Evolutionary conservation across 352 stramenopile genomes (phyloP).

Genomic region (Phytophthora vignae): DNA sequence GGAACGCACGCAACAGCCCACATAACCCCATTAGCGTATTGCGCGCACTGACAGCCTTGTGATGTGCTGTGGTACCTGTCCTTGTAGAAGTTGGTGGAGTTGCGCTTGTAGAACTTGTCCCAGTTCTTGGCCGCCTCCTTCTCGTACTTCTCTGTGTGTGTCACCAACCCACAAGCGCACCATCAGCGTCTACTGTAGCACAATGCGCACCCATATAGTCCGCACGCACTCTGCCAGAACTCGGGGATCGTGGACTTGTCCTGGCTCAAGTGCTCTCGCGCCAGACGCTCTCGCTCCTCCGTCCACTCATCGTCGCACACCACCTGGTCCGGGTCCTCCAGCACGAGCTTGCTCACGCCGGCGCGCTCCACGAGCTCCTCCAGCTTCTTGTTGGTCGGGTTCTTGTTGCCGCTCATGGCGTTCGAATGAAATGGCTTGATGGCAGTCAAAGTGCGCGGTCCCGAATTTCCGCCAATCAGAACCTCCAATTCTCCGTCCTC

Average conservation of each 20-base stretch:
- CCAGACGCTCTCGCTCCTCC: constrained; percentile 76
- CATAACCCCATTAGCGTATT: neutral
- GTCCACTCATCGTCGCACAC: constrained; percentile 89
- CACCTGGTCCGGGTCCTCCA: constrained; percentile 67
- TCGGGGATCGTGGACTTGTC: constrained; percentile 81
- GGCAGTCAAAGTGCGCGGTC: no score
- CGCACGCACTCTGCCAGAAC: constrained; percentile 77
- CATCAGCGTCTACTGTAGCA: neutral
- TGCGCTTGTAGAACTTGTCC: constrained; percentile 95
- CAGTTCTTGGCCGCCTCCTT: constrained; percentile 88
- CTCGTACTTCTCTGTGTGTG: constrained; percentile 78
- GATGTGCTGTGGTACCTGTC: constrained; percentile 60
- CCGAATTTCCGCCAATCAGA: neutral
- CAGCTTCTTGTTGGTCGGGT: constrained; percentile 74
- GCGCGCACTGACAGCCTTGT: no score
- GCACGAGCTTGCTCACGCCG: constrained; percentile 69
- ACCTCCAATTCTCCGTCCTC: constrained; percentile 15
- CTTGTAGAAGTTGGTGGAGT: constrained; percentile 96
- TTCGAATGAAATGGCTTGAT: no score
- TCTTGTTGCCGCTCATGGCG: constrained; percentile 54
- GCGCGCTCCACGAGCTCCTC: constrained; percentile 83
- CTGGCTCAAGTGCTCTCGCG: constrained; percentile 67
- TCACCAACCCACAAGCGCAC: neutral
- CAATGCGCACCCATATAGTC: neutral
- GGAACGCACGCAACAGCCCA: neutral